Evolutionary conservation across 2,329 filamentous ascomycete genomes (phyloP).

Genomic region (Nannizziopsis arthrosporioides): DNA sequence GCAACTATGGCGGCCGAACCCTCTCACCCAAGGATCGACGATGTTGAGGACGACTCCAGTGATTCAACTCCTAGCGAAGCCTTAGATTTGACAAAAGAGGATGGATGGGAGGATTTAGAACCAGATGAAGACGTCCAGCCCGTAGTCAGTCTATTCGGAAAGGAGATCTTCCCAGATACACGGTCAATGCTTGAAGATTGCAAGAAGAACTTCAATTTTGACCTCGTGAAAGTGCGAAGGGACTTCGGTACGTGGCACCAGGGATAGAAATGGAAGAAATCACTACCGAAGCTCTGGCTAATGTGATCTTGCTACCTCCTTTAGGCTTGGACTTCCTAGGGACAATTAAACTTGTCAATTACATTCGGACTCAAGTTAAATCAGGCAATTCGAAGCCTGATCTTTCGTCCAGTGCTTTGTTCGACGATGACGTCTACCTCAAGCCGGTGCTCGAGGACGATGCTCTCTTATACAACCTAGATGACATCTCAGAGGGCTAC

Average conservation of each 20-base stretch:
- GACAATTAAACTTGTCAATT: conserved; percentile 64
- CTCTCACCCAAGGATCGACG: neutral
- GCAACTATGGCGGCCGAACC: neutral
- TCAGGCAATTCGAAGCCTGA: conserved; percentile 39
- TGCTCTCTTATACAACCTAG: conserved; percentile 73
- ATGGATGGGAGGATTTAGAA: conserved; percentile 50
- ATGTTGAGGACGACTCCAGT: conserved; percentile 13
- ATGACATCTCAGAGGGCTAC: conserved; percentile 52
- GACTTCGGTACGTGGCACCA: conserved; percentile 34
- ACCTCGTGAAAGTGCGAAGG: conserved; percentile 51
- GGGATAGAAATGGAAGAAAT: neutral
- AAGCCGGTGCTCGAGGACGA: conserved; percentile 82
- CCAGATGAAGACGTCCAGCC: conserved; percentile 51
- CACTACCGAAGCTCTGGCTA: neutral
- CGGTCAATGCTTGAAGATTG: conserved; percentile 56
- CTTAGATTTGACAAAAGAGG: conserved; percentile 38
- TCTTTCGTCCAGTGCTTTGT: conserved; percentile 48
- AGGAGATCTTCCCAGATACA: conserved; percentile 53
- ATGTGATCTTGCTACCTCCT: conserved; percentile 17
- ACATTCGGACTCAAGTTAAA: conserved; percentile 40
- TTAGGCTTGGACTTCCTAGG: conserved; percentile 60
- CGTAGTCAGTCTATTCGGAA: conserved; percentile 57
- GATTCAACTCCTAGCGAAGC: conserved; percentile 21
- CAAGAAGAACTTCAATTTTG: conserved; percentile 54
- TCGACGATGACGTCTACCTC: conserved; percentile 69